Evolutionary conservation across 805 yeast genomes (phyloP).

Genomic region (Lipomyces orientalis): DNA sequence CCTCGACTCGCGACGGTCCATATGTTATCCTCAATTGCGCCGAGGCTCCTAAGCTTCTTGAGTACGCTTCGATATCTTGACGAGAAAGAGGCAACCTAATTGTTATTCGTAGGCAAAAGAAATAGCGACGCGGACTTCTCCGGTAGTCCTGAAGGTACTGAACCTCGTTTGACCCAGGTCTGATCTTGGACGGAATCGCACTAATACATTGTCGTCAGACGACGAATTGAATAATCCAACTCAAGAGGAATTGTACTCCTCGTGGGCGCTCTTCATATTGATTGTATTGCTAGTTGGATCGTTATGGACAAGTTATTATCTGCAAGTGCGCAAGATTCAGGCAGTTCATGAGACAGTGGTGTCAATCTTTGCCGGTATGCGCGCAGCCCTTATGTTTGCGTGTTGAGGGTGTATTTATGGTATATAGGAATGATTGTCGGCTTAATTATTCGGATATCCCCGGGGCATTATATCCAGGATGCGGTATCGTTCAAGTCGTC

Average conservation of each 20-base stretch:
- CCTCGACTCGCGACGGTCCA: neutral
- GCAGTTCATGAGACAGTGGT: slow-evolving; percentile 98
- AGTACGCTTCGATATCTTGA: neutral
- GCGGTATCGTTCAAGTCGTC: slow-evolving; percentile 94
- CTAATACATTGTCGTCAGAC: neutral
- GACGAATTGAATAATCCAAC: slow-evolving; percentile 63
- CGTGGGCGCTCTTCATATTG: slow-evolving; percentile 95
- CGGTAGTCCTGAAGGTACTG: slow-evolving; percentile 31
- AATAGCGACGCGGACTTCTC: slow-evolving; percentile 32
- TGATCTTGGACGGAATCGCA: neutral
- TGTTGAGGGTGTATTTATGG: neutral
- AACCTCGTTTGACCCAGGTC: neutral
- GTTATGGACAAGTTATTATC: slow-evolving; percentile 90
- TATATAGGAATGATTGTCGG: slow-evolving; percentile 66
- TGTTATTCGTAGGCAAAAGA: slow-evolving; percentile 21
- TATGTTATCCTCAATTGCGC: neutral
- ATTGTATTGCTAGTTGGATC: slow-evolving; percentile 82
- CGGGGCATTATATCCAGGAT: slow-evolving; percentile 97
- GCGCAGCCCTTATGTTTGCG: neutral
- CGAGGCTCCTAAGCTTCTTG: neutral
- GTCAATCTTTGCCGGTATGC: slow-evolving; percentile 94
- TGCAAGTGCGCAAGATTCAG: slow-evolving; percentile 88
- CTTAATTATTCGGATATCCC: slow-evolving; percentile 81
- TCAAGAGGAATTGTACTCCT: slow-evolving; percentile 91
- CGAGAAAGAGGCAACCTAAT: neutral